Conservation (phyloP, 2,329 filamentous ascomycete species). For the Chaetomium sp. region DNA sequence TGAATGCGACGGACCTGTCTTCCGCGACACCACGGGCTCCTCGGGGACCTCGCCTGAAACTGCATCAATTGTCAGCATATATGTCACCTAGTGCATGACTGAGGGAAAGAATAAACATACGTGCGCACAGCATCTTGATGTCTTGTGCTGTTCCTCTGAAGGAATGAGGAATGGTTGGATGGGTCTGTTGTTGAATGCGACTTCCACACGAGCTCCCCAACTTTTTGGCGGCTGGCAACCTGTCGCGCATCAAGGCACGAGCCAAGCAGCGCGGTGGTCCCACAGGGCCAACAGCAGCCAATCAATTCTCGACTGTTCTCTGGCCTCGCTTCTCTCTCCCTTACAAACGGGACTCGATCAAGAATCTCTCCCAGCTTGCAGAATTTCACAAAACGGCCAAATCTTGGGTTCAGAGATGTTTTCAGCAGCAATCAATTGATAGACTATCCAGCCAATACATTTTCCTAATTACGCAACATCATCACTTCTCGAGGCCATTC, state of each 20-base stretch:
- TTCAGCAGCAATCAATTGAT: no score
- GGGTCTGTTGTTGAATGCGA: slow-evolving; percentile 19
- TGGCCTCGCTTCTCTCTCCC: background rate
- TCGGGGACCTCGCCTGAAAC: slow-evolving; percentile 97
- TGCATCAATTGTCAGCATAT: slow-evolving; percentile 43
- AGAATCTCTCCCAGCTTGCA: background rate
- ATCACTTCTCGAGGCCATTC: no score
- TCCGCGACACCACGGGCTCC: slow-evolving; percentile 90
- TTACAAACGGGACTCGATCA: no score
- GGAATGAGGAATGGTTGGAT: slow-evolving; percentile 3
- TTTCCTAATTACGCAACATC: no score
- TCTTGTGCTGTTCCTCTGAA: slow-evolving; percentile 9
- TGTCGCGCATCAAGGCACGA: slow-evolving; percentile 18
- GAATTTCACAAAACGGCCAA: no score
- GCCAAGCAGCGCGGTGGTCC: slow-evolving; percentile 11
- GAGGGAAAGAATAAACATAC: slow-evolving; percentile 24
- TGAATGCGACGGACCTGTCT: slow-evolving; percentile 69
- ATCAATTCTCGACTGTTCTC: background rate
- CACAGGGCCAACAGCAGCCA: background rate
- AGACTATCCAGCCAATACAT: no score
- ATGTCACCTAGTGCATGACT: background rate
- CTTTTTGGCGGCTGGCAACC: slow-evolving; percentile 29
- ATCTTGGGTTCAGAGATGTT: no score
- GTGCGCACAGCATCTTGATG: slow-evolving; percentile 40
- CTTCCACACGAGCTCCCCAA: slow-evolving; percentile 25